phyloP scores from a whole-genome alignment of 768 basidiomycete genomes.

The Agaricus blazei region DNA sequence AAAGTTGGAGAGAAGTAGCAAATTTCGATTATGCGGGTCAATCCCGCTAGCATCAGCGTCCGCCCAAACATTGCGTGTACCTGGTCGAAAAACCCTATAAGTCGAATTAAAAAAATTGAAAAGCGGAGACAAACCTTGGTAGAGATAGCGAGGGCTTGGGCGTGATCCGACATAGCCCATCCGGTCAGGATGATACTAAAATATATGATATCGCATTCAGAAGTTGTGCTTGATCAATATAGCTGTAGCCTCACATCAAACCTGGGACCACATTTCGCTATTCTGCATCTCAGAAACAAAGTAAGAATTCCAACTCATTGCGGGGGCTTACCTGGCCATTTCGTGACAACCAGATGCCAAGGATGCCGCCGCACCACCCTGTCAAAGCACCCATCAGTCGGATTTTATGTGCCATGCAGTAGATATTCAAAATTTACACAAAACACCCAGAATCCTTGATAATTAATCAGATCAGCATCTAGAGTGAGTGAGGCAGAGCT shows the following conservation, averaged over 20 bases:
- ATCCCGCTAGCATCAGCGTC: constrained; percentile 79
- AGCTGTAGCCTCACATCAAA: constrained; percentile 51
- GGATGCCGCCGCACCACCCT: constrained; percentile 93
- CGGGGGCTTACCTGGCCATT: constrained; percentile 58
- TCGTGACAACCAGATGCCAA: constrained; percentile 79
- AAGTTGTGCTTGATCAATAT: background rate
- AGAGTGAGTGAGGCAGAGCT: constrained; percentile 22
- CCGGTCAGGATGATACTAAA: constrained; percentile 82
- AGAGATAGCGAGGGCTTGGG: constrained; percentile 79
- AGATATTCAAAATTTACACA: constrained; percentile 42
- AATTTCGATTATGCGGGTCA: constrained; percentile 76
- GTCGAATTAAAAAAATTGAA: background rate
- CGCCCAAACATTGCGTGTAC: constrained; percentile 84
- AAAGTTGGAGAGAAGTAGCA: constrained; percentile 58
- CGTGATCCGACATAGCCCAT: constrained; percentile 91
- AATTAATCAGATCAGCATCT: background rate
- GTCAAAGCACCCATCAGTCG: constrained; percentile 6
- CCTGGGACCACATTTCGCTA: constrained; percentile 79
- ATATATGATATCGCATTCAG: background rate
- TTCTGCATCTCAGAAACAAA: background rate
- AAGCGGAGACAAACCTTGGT: constrained; percentile 49
- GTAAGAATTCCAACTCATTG: background rate
- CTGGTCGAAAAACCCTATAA: constrained; percentile 26
- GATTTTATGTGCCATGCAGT: background rate
- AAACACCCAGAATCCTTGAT: constrained; percentile 63